Percentiles rank a stretch among this genome's conserved stretches.
These are phyloP conservation scores for Craspedostauros australis DNA, from an alignment of 108 stramenopile species.

Conservation along the genomic window DNA sequence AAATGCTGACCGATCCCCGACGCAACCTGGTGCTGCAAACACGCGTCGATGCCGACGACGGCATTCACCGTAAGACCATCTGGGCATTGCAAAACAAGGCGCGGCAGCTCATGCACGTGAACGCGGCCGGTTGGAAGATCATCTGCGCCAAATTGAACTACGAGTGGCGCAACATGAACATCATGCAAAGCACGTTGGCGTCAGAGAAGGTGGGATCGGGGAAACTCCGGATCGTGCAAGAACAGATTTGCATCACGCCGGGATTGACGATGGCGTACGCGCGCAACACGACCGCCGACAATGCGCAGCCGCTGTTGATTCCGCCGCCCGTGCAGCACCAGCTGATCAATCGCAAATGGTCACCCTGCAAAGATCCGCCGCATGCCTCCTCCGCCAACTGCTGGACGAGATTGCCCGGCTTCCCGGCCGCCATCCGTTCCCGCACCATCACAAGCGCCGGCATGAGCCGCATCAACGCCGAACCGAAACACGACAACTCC, in stretches of 20 bases:
- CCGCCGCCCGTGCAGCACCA: slow-evolving; percentile 28
- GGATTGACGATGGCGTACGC: slow-evolving; percentile 63
- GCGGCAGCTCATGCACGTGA: slow-evolving; percentile 7
- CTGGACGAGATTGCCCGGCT: slow-evolving; percentile 21
- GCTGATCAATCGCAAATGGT: slow-evolving; percentile 19
- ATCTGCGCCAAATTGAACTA: slow-evolving; percentile 30
- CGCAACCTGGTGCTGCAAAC: slow-evolving; percentile 49
- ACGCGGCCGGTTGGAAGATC: slow-evolving; percentile 22
- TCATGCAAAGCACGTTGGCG: background rate
- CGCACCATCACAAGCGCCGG: slow-evolving; percentile 79
- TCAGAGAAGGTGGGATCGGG: too few relatives aligned
- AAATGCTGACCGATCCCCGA: slow-evolving; percentile 19
- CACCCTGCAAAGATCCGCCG: too few relatives aligned
- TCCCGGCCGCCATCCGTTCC: slow-evolving; percentile 53
- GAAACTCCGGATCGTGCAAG: slow-evolving; percentile 17
- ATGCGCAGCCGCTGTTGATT: slow-evolving; percentile 12
- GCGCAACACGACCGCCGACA: too few relatives aligned
- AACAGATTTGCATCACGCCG: slow-evolving; percentile 47
- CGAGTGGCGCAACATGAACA: slow-evolving; percentile 36
- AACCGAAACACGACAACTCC: slow-evolving; percentile 20
- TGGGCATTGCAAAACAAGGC: slow-evolving; percentile 18
- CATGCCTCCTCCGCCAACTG: too few relatives aligned
- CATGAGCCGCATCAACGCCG: slow-evolving; percentile 48
- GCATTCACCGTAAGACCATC: slow-evolving; percentile 22
- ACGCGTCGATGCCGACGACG: slow-evolving; percentile 74